phyloP scores from a whole-genome alignment of 1,284 basidiomycete genomes.

The Stereum hirsutum region DNA sequence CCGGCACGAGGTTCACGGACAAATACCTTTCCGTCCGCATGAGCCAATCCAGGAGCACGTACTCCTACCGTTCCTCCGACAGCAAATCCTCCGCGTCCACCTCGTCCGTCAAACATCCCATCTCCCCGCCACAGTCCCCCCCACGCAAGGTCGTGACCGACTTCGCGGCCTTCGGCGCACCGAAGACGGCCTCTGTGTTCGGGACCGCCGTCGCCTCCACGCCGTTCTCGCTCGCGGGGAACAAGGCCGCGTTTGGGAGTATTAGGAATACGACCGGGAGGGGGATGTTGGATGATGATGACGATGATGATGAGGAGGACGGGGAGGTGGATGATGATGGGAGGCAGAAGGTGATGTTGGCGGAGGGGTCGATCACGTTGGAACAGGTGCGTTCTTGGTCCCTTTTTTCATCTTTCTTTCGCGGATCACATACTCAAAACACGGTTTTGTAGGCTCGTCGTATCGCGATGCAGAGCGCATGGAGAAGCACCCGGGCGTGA shows the following conservation, averaged over 20 bases:
- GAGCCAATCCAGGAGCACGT: slow-evolving; percentile 38
- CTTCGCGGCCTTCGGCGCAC: slow-evolving; percentile 85
- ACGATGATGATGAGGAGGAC: slow-evolving; percentile 59
- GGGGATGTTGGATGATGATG: slow-evolving; percentile 39
- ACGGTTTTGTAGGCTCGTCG: slow-evolving; percentile 41
- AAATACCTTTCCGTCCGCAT: slow-evolving; percentile 81
- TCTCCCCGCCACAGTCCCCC: slow-evolving; percentile 42
- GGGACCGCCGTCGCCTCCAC: slow-evolving; percentile 71
- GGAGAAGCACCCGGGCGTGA: slow-evolving; percentile 49
- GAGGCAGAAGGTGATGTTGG: slow-evolving; percentile 62
- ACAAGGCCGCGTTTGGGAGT: slow-evolving; percentile 72
- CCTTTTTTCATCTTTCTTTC: not conserved
- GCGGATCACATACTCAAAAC: slow-evolving; percentile 5
- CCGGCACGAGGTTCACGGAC: slow-evolving; percentile 88
- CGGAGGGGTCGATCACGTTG: slow-evolving; percentile 75
- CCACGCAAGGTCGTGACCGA: slow-evolving; percentile 81
- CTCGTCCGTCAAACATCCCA: slow-evolving; percentile 25
- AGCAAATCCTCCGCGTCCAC: slow-evolving; percentile 21
- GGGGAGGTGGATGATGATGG: slow-evolving; percentile 52
- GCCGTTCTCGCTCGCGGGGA: slow-evolving; percentile 72
- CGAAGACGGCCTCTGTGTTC: slow-evolving; percentile 65
- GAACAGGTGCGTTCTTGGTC: slow-evolving; percentile 59
- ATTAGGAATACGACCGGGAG: slow-evolving; percentile 40
- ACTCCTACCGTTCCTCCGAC: slow-evolving; percentile 34
- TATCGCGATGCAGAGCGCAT: slow-evolving; percentile 69